Conservation (phyloP, 192 early-diverging fungal genomes). For the Lobulomyces angularis region DNA sequence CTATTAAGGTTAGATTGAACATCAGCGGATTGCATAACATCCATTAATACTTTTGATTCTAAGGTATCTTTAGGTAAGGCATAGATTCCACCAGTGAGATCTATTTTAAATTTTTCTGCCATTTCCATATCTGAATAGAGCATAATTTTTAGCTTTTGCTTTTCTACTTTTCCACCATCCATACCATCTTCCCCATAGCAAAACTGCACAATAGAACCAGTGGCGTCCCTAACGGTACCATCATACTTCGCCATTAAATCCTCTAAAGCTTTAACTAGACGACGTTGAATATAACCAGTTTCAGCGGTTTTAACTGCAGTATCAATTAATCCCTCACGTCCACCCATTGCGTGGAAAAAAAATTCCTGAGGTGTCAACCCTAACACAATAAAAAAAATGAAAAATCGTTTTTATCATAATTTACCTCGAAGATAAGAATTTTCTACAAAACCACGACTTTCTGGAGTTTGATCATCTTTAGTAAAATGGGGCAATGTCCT, state of each 20-base stretch:
- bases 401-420: no score
- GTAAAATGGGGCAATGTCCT: slow-evolving; percentile 94
- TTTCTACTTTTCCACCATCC: slow-evolving; percentile 83
- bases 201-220: slow-evolving; percentile 90
- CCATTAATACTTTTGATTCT: slow-evolving; percentile 58
- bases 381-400: no score
- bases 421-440: slow-evolving; percentile 81
- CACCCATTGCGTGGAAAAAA: slow-evolving; percentile 99
- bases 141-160: slow-evolving; percentile 62
- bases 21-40: slow-evolving; percentile 60
- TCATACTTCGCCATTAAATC: slow-evolving; percentile 97
- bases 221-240: slow-evolving; percentile 88
- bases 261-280: slow-evolving; percentile 94
- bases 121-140: slow-evolving; percentile 56
- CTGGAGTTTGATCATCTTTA: slow-evolving; percentile 92
- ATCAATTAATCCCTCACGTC: slow-evolving; percentile 98
- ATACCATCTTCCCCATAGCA: slow-evolving; percentile 97
- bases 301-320: slow-evolving; percentile 99
- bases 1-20: slow-evolving; percentile 63
- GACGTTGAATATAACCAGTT: slow-evolving; percentile 97
- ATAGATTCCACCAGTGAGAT: slow-evolving; percentile 45
- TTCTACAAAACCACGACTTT: slow-evolving; percentile 78
- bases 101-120: slow-evolving; percentile 67
- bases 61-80: slow-evolving; percentile 59
- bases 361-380: slow-evolving; percentile 95